Percentiles rank a stretch among this genome's conserved stretches.
These are phyloP conservation scores for Colletotrichum brevisporum DNA, from an alignment of 2,329 filamentous ascomycete species.

Conservation along the genomic window DNA sequence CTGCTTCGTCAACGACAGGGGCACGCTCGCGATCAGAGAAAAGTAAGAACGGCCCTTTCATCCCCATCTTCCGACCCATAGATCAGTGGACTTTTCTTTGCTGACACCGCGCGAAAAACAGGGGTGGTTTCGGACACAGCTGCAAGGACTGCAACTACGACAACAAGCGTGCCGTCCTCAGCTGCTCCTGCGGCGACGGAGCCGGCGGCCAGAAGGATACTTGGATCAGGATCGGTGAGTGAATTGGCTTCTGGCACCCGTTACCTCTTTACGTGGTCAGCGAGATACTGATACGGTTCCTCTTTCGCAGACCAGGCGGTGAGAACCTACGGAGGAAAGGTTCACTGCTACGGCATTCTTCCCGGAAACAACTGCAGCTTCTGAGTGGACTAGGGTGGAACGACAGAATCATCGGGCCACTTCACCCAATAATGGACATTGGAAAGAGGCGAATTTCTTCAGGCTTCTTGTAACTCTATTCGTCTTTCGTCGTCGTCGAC, in stretches of 20 bases:
- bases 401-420: too few species aligned
- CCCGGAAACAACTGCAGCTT: background rate
- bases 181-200: background rate
- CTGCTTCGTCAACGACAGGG: background rate
- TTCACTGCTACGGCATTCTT: slow-evolving; percentile 1
- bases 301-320: background rate
- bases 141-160: background rate
- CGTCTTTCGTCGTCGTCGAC: too few species aligned
- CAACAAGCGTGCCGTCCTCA: background rate
- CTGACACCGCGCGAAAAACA: background rate
- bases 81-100: background rate
- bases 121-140: background rate
- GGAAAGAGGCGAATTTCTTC: too few species aligned
- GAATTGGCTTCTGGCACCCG: too few species aligned
- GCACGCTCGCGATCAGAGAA: background rate
- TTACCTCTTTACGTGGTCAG: background rate
- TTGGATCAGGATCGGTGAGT: background rate
- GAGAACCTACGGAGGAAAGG: background rate
- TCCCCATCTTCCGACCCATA: background rate
- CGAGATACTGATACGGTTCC: background rate
- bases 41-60: background rate
- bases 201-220: background rate
- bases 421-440: too few species aligned
- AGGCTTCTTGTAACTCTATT: too few species aligned
- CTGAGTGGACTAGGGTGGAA: background rate